phyloP scores from a whole-genome alignment of 768 basidiomycete species.

The Rhizopogon rudus region DNA sequence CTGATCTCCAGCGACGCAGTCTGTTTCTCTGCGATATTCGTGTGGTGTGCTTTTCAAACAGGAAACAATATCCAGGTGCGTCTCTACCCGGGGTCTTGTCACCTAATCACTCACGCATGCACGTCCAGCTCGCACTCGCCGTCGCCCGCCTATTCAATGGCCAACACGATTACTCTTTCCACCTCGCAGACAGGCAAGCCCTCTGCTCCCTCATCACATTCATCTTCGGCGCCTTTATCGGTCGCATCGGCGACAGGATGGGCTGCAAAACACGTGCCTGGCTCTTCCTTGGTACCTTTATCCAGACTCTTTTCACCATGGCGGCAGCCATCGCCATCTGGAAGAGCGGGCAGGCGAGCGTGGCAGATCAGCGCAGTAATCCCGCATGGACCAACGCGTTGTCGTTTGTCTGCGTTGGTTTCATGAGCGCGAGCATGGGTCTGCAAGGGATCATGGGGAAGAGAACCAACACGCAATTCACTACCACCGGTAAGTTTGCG shows the following conservation, averaged over 20 bases:
- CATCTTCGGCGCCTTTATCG: slow-evolving; percentile 63
- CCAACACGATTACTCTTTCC: slow-evolving; percentile 52
- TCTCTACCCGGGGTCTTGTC: slow-evolving; percentile 1
- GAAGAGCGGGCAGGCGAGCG: slow-evolving; percentile 54
- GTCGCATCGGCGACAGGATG: slow-evolving; percentile 68
- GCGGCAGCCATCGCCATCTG: slow-evolving; percentile 63
- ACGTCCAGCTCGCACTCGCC: slow-evolving; percentile 63
- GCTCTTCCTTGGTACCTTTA: slow-evolving; percentile 62
- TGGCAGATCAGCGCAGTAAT: slow-evolving; percentile 46
- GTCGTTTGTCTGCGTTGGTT: slow-evolving; percentile 65
- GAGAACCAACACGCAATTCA: slow-evolving; percentile 68
- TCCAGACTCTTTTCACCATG: slow-evolving; percentile 74
- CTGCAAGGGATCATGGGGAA: slow-evolving; percentile 81
- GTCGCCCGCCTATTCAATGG: slow-evolving; percentile 67
- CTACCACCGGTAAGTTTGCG: slow-evolving; percentile 55
- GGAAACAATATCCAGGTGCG: slow-evolving; percentile 64
- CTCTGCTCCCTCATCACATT: slow-evolving; percentile 68
- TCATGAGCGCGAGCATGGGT: slow-evolving; percentile 75
- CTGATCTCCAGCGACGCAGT: slow-evolving; percentile 46
- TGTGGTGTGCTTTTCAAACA: slow-evolving; percentile 81
- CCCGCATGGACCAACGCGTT: slow-evolving; percentile 64
- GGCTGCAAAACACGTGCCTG: slow-evolving; percentile 65
- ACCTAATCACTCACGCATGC: neutral
- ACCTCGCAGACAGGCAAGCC: slow-evolving; percentile 77
- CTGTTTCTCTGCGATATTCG: slow-evolving; percentile 70